These are phyloP conservation scores for Arthroderma sp. DNA, from an alignment of 2,329 filamentous ascomycete species.

Conservation along the genomic window DNA sequence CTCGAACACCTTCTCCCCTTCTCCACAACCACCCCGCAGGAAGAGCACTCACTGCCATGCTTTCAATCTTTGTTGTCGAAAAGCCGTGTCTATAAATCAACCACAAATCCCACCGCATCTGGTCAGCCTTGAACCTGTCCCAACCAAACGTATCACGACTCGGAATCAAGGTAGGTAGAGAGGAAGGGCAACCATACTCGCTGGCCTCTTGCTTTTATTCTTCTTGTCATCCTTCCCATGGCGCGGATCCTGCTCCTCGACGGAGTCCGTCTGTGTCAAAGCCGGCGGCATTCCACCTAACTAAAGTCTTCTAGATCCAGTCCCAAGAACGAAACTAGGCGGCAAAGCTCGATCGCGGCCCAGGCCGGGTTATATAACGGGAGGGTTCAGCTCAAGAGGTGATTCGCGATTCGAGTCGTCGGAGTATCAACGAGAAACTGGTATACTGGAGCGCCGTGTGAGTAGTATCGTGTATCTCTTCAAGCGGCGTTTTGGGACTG, in stretches of 20 bases:
- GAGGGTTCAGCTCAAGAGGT: no score
- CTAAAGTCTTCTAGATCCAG: background rate
- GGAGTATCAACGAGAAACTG: no score
- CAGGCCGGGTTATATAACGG: no score
- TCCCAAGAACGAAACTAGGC: background rate
- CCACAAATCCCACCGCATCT: constrained; percentile 1
- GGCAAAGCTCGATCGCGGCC: no score
- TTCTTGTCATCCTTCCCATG: constrained; percentile 49
- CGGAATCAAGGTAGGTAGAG: no score
- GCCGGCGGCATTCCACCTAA: constrained; percentile 27
- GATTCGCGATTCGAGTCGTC: no score
- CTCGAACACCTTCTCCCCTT: background rate
- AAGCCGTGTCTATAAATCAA: constrained; percentile 63
- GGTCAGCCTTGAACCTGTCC: background rate
- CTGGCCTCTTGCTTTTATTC: constrained; percentile 80
- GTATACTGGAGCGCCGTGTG: no score
- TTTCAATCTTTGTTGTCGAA: constrained; percentile 90
- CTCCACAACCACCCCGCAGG: background rate
- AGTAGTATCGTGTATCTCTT: no score
- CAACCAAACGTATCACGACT: constrained; percentile 2
- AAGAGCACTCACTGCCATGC: constrained; percentile 76
- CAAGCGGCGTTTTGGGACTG: no score
- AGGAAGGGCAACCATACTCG: constrained; percentile 46
- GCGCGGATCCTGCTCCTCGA: constrained; percentile 31
- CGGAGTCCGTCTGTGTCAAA: constrained; percentile 27